Evolutionary conservation across 306 rosid genomes (phyloP).

Genomic region (Begonia fuchsioides): DNA sequence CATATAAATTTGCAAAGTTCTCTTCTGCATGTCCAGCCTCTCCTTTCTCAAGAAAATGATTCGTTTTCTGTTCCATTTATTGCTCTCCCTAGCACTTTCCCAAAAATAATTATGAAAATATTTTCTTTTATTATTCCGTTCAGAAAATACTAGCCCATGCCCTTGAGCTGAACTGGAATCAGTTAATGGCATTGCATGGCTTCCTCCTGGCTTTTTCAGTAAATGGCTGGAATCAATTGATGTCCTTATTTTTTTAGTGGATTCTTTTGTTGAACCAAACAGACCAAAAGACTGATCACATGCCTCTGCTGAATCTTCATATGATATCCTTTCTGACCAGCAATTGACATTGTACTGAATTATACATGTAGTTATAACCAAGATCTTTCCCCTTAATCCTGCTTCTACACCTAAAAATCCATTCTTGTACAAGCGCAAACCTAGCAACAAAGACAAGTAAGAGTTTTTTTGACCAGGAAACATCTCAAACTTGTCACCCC

Average conservation of each 20-base stretch:
- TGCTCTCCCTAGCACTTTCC: conserved; percentile 86
- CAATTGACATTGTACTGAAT: conserved; percentile 91
- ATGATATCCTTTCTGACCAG: conserved; percentile 79
- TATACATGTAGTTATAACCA: conserved; percentile 81
- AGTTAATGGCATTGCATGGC: conserved; percentile 23
- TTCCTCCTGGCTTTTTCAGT: conserved; percentile 23
- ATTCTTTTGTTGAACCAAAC: conserved; percentile 62
- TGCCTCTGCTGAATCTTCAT: conserved; percentile 32
- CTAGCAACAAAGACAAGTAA: conserved; percentile 50
- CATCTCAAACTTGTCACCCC: conserved; percentile 80
- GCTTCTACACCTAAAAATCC: conserved; percentile 94
- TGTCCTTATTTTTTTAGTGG: conserved; percentile 19
- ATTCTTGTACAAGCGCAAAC: conserved; percentile 39
- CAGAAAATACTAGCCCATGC: conserved; percentile 30
- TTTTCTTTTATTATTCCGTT: conserved; percentile 29
- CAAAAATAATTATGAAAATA: conserved; percentile 74
- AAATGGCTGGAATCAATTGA: conserved; percentile 23
- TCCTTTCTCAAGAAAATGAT: conserved; percentile 67
- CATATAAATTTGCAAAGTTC: conserved; percentile 53
- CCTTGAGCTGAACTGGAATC: conserved; percentile 30
- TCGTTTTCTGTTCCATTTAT: conserved; percentile 81
- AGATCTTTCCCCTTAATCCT: conserved; percentile 87
- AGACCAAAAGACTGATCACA: conserved; percentile 91
- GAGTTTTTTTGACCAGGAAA: conserved; percentile 84
- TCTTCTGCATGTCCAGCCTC: conserved; percentile 77